Evolutionary conservation across 2,329 filamentous ascomycete species (phyloP).

Genomic region (Trichoderma breve): DNA sequence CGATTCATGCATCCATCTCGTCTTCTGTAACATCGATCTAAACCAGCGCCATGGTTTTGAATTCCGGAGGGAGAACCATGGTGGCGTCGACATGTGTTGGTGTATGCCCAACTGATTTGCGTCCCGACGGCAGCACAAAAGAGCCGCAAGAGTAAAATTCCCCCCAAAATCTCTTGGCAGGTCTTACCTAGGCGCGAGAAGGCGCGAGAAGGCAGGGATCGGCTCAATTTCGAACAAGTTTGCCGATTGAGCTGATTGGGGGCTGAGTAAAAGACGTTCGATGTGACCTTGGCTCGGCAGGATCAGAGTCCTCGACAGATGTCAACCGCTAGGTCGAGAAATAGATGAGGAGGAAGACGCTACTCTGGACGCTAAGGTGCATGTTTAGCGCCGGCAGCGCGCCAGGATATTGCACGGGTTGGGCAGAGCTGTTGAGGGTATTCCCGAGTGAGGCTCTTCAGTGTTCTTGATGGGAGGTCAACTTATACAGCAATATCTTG

Average conservation of each 20-base stretch:
- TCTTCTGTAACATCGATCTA: not conserved
- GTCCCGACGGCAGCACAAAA: not conserved
- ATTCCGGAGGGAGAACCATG: not conserved
- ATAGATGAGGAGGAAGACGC: conserved; percentile 6
- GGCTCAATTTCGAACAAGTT: not conserved
- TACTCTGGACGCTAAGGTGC: not conserved
- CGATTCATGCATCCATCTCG: not conserved
- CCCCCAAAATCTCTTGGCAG: not conserved
- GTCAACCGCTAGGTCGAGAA: not conserved
- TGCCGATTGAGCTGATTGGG: not conserved
- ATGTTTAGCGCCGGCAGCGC: not conserved
- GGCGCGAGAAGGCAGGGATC: not conserved
- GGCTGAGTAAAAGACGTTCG: not conserved
- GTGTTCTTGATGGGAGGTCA: not conserved
- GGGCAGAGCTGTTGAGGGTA: not conserved
- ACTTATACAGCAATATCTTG: not conserved
- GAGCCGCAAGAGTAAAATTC: not conserved
- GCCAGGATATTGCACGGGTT: not conserved
- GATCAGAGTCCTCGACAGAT: not conserved
- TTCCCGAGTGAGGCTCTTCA: not conserved
- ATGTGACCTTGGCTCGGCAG: not conserved
- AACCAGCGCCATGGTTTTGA: not conserved
- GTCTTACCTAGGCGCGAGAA: not conserved
- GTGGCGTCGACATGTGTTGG: not conserved
- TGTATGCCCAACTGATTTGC: not conserved